These are phyloP conservation scores for Russula sp. DNA, from an alignment of 768 basidiomycete species.

Conservation along the genomic window DNA sequence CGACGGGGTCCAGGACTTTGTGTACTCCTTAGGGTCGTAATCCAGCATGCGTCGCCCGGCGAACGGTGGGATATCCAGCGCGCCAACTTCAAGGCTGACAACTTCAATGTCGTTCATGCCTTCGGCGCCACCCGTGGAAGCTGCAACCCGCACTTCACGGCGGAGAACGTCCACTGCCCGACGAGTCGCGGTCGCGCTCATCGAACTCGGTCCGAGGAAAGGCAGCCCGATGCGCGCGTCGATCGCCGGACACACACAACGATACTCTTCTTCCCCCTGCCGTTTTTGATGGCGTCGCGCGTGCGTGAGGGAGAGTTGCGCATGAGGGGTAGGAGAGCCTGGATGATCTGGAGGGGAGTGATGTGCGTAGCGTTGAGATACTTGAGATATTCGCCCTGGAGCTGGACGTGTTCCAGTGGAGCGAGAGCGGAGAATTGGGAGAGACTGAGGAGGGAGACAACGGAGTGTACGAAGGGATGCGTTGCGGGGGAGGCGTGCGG, in stretches of 20 bases:
- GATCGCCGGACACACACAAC: conserved; percentile 73
- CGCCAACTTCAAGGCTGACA: conserved; percentile 71
- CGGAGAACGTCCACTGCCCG: conserved; percentile 72
- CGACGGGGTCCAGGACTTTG: conserved; percentile 70
- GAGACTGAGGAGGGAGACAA: conserved; percentile 73
- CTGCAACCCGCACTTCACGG: conserved; percentile 62
- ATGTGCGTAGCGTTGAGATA: conserved; percentile 74
- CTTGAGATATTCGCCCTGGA: conserved; percentile 61
- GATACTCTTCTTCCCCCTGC: conserved; percentile 45
- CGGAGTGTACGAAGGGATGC: conserved; percentile 70
- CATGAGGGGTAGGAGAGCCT: conserved; percentile 71
- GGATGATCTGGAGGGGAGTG: conserved; percentile 72
- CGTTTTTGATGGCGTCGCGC: conserved; percentile 51
- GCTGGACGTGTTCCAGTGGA: conserved; percentile 68
- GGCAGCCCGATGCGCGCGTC: conserved; percentile 75
- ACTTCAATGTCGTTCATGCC: conserved; percentile 66
- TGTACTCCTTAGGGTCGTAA: conserved; percentile 41
- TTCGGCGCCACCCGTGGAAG: conserved; percentile 52
- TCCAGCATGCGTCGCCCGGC: conserved; percentile 38
- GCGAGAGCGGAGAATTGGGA: conserved; percentile 42
- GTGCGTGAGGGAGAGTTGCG: conserved; percentile 60
- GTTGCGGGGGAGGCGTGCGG: conserved; percentile 66
- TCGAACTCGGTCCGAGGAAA: conserved; percentile 59
- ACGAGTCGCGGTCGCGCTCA: conserved; percentile 71
- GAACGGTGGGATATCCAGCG: conserved; percentile 38